Conservation (phyloP, 2,329 filamentous ascomycete genomes). For the Ophiostoma ulmi region DNA sequence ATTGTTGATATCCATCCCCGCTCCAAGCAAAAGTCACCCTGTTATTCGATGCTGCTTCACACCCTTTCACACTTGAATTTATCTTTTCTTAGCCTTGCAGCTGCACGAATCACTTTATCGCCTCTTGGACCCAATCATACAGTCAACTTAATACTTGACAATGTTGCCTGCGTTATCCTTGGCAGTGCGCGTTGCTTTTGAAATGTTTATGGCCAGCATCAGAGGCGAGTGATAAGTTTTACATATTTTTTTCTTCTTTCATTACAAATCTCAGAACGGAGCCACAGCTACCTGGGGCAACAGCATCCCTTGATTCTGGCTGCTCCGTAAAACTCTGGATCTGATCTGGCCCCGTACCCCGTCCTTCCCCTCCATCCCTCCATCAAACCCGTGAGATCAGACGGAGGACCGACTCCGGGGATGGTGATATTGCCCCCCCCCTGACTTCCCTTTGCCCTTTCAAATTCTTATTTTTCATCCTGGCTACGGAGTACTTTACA, state of each 20-base stretch:
- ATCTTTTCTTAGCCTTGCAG: constrained; percentile 5
- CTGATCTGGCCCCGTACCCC: constrained; percentile 3
- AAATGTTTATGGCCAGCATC: not conserved
- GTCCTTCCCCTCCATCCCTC: constrained; percentile 2
- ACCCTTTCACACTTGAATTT: not conserved
- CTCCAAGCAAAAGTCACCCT: not conserved
- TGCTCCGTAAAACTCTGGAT: constrained; percentile 8
- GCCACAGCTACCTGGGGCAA: not conserved
- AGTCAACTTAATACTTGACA: not conserved
- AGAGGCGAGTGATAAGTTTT: not conserved
- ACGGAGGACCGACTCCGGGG: constrained; percentile 13
- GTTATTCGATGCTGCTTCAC: constrained; percentile 3
- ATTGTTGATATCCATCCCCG: not conserved
- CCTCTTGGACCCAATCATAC: not conserved
- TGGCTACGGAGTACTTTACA: not conserved
- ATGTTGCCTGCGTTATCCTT: not conserved
- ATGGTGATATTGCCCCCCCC: not conserved
- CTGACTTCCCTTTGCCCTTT: not conserved
- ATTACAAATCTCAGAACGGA: not conserved
- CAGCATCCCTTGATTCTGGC: not conserved
- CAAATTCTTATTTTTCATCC: not conserved
- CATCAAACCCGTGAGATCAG: not conserved
- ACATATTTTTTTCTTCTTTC: not conserved
- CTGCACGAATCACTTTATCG: constrained; percentile 6
- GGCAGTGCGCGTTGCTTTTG: not conserved